These are phyloP conservation scores for Croton setiger DNA, from an alignment of 441 rosid species.

Conservation along the genomic window DNA sequence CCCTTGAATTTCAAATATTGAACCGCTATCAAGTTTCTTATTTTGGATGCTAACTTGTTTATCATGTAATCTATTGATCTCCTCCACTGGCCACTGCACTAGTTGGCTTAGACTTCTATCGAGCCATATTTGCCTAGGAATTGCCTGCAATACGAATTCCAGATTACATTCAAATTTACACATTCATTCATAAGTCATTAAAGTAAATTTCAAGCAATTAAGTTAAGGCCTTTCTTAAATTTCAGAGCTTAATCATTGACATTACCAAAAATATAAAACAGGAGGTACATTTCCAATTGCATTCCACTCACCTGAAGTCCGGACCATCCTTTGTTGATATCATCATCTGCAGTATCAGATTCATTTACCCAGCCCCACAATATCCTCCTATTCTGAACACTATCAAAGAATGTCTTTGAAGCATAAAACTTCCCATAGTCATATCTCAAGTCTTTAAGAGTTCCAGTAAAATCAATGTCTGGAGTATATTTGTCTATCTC, in stretches of 20 bases:
- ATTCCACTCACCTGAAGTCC: slow-evolving; percentile 53
- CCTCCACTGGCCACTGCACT: slow-evolving; percentile 64
- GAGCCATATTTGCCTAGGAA: slow-evolving; percentile 63
- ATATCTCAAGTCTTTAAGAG: slow-evolving; percentile 44
- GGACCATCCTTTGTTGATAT: slow-evolving; percentile 68
- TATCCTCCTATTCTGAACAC: slow-evolving; percentile 45
- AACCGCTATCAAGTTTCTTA: slow-evolving; percentile 30
- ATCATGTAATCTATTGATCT: slow-evolving; percentile 32
- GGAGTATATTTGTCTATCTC: slow-evolving; percentile 44
- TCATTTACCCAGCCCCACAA: slow-evolving; percentile 74
- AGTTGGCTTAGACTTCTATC: slow-evolving; percentile 47
- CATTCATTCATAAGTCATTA: background rate
- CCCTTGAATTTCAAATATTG: slow-evolving; percentile 37
- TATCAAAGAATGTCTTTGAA: slow-evolving; percentile 69
- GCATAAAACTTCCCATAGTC: slow-evolving; percentile 76
- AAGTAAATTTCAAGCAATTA: background rate
- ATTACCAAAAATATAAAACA: background rate
- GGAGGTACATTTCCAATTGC: background rate
- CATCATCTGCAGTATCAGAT: slow-evolving; percentile 51
- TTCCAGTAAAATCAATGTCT: slow-evolving; percentile 40
- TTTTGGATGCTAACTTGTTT: slow-evolving; percentile 22
- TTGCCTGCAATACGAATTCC: slow-evolving; percentile 37
- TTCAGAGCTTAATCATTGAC: background rate
- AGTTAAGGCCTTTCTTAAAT: background rate
- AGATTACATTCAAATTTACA: background rate